These are phyloP conservation scores for Cunninghamia lanceolata DNA, from an alignment of 75 land plant genomes.

Conservation along the genomic window DNA sequence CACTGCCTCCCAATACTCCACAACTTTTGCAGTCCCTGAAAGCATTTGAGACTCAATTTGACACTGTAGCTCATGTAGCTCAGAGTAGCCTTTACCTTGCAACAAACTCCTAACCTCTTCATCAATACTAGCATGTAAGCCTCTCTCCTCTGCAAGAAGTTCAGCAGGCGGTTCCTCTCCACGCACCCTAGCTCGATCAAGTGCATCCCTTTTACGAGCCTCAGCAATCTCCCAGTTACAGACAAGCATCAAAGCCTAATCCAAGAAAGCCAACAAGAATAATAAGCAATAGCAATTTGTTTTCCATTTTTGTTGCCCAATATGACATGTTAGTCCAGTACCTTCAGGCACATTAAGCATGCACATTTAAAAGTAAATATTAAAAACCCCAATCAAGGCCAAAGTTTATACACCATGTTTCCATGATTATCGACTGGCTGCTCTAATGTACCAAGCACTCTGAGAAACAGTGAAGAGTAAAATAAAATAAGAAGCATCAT, in stretches of 20 bases:
- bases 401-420: neutral
- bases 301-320: neutral
- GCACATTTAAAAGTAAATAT: neutral
- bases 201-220: conserved; percentile 85
- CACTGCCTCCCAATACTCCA: conserved; percentile 96
- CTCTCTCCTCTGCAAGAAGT: conserved; percentile 89
- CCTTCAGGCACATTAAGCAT: neutral
- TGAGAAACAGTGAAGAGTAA: neutral
- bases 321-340: neutral
- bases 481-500: neutral
- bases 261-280: conserved; percentile 1
- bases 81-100: conserved; percentile 60
- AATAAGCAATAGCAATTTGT: conserved; percentile 1
- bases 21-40: conserved; percentile 88
- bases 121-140: conserved; percentile 89
- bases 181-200: conserved; percentile 95
- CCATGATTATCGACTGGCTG: neutral
- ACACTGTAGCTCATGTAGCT: conserved; percentile 52
- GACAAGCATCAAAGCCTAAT: conserved; percentile 86
- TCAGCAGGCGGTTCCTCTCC: conserved; percentile 94
- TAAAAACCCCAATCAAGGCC: neutral
- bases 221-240: conserved; percentile 94
- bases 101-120: conserved; percentile 72
- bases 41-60: conserved; percentile 87
- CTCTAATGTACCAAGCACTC: neutral